A percentile compares a stretch with the other conserved stretches of the same genome.
phyloP scores from a whole-genome alignment of 2,329 filamentous ascomycete genomes.

The Cladosporium phlei region DNA sequence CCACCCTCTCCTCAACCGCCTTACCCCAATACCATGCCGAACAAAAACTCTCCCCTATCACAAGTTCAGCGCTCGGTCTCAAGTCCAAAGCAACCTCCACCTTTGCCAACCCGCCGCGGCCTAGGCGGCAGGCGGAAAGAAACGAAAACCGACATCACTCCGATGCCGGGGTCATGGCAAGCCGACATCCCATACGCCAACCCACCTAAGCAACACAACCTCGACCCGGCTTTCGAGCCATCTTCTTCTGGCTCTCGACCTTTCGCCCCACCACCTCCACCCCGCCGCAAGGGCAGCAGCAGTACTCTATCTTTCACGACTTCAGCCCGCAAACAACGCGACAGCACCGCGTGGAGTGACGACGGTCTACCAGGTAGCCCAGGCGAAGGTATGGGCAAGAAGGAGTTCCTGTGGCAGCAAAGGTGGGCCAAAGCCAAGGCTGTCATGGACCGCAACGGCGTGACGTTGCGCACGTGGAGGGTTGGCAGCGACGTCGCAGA shows the following conservation, averaged over 20 bases:
- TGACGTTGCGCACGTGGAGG: slow-evolving; percentile 68
- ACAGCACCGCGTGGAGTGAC: slow-evolving; percentile 23
- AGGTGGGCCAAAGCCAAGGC: slow-evolving; percentile 62
- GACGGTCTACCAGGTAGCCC: slow-evolving; percentile 28
- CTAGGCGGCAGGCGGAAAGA: slow-evolving; percentile 38
- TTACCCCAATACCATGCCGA: slow-evolving; percentile 14
- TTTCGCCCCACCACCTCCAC: slow-evolving; percentile 13
- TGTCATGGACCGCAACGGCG: slow-evolving; percentile 59
- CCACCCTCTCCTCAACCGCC: slow-evolving; percentile 12
- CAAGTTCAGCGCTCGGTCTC: slow-evolving; percentile 30
- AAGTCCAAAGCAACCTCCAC: slow-evolving; percentile 20
- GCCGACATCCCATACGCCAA: slow-evolving; percentile 12
- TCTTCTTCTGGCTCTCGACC: slow-evolving; percentile 11
- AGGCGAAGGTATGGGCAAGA: slow-evolving; percentile 53
- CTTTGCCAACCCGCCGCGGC: slow-evolving; percentile 33
- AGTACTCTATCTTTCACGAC: slow-evolving; percentile 11
- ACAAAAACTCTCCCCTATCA: slow-evolving; percentile 27
- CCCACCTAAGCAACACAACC: neutral
- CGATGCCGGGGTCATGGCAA: slow-evolving; percentile 22
- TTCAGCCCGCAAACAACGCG: slow-evolving; percentile 22
- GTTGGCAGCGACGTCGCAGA: slow-evolving; percentile 64
- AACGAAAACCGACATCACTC: slow-evolving; percentile 34
- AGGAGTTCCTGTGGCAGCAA: slow-evolving; percentile 67
- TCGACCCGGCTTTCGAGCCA: slow-evolving; percentile 9
- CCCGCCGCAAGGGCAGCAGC: slow-evolving; percentile 4